These are phyloP conservation scores for Tolypocladium cylindrosporum DNA, from an alignment of 2,329 filamentous ascomycete species.

Conservation along the genomic window DNA sequence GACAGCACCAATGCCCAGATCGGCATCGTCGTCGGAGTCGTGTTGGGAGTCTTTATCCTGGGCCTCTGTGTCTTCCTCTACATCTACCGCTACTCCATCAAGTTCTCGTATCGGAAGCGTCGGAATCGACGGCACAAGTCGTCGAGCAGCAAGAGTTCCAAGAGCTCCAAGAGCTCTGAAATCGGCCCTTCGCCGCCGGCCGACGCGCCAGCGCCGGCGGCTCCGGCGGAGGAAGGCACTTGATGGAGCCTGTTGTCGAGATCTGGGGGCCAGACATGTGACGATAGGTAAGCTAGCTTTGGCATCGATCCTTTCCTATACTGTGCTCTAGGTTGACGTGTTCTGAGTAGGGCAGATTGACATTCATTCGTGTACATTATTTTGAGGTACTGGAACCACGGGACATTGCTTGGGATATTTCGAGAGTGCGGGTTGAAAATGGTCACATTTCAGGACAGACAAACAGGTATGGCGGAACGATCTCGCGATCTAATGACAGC, in stretches of 20 bases:
- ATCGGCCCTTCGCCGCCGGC: slow-evolving; percentile 4
- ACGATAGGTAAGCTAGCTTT: background rate
- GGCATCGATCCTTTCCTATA: background rate
- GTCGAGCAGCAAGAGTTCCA: slow-evolving; percentile 22
- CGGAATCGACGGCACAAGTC: slow-evolving; percentile 14
- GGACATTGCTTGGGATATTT: background rate
- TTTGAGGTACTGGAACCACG: background rate
- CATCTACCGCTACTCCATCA: slow-evolving; percentile 27
- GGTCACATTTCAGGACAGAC: background rate
- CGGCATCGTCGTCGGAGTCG: slow-evolving; percentile 31
- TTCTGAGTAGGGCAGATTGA: background rate
- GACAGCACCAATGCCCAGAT: slow-evolving; percentile 30
- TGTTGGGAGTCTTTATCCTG: slow-evolving; percentile 28
- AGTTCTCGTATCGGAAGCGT: slow-evolving; percentile 18
- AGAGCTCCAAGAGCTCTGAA: slow-evolving; percentile 12
- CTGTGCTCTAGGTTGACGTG: background rate
- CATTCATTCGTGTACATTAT: background rate
- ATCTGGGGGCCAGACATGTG: background rate
- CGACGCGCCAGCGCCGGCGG: slow-evolving; percentile 4
- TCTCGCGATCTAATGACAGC: background rate
- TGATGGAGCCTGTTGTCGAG: background rate
- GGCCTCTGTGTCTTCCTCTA: slow-evolving; percentile 26
- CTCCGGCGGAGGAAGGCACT: background rate
- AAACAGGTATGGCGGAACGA: background rate
- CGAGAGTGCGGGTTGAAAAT: background rate